A percentile compares a stretch with the other conserved stretches of the same genome.
These are phyloP conservation scores for Gymnopus androsaceus DNA, from an alignment of 1,284 basidiomycete genomes.

Conservation along the genomic window DNA sequence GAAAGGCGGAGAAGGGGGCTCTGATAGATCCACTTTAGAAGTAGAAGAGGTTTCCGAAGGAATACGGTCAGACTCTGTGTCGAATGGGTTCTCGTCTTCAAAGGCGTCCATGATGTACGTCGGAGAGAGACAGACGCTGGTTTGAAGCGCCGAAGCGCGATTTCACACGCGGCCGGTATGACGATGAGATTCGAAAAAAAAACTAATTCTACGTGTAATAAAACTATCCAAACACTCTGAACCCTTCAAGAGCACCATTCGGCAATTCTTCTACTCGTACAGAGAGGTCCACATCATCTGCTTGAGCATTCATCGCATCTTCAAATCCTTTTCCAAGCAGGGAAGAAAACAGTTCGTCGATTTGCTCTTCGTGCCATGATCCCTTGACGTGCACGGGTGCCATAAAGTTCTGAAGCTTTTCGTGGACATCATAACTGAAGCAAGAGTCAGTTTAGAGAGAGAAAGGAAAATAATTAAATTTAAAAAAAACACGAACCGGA, in stretches of 20 bases:
- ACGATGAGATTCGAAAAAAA: no score
- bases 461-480: background rate
- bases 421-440: constrained; percentile 84
- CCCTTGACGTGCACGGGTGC: constrained; percentile 74
- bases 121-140: background rate
- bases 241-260: constrained; percentile 34
- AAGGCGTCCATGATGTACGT: constrained; percentile 59
- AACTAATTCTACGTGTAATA: no score
- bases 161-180: no score
- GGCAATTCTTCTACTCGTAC: constrained; percentile 29
- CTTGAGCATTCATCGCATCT: constrained; percentile 26
- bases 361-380: constrained; percentile 89
- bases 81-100: constrained; percentile 82
- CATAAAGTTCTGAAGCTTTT: constrained; percentile 94
- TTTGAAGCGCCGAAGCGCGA: no score
- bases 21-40: constrained; percentile 62
- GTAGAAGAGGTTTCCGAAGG: constrained; percentile 67
- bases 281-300: constrained; percentile 18
- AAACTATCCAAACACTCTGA: constrained; percentile 58
- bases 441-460: no score
- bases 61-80: constrained; percentile 60
- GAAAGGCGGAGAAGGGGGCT: constrained; percentile 60
- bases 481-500: constrained; percentile 56
- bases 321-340: constrained; percentile 75
- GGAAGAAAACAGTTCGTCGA: constrained; percentile 88